A percentile compares a stretch with the other conserved stretches of the same genome.
These are phyloP conservation scores for Umbelopsis sp. DNA, from an alignment of 371 early-diverging fungal species.

Conservation along the genomic window DNA sequence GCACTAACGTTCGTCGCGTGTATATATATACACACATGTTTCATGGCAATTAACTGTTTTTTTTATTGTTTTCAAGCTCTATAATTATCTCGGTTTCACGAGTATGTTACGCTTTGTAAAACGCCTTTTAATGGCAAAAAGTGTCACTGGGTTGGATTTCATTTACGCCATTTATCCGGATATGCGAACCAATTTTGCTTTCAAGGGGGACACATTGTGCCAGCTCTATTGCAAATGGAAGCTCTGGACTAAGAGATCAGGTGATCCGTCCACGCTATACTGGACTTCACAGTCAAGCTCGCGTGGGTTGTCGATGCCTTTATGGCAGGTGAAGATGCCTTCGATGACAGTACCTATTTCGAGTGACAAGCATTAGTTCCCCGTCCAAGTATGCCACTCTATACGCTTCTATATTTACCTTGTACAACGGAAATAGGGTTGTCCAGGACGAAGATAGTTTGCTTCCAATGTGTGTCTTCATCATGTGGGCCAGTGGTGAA, in stretches of 20 bases:
- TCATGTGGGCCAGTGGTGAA: conserved; percentile 79
- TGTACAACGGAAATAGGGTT: conserved; percentile 45
- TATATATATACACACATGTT: too few species aligned
- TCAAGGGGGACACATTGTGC: background rate
- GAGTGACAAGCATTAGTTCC: background rate
- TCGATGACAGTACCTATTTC: conserved; percentile 35
- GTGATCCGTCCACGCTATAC: conserved; percentile 40
- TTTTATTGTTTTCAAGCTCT: too few species aligned
- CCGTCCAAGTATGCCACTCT: background rate
- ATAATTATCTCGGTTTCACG: too few species aligned
- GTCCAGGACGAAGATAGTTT: conserved; percentile 63
- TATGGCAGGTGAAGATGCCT: conserved; percentile 63
- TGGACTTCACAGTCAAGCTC: conserved; percentile 66
- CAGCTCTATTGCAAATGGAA: conserved; percentile 27
- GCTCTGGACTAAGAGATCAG: conserved; percentile 32
- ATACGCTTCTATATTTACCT: conserved; percentile 27
- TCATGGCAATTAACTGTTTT: too few species aligned
- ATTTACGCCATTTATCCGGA: background rate
- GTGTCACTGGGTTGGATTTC: background rate
- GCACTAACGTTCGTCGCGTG: too few species aligned
- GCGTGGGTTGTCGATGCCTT: conserved; percentile 56
- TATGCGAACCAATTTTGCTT: background rate
- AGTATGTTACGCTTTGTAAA: background rate
- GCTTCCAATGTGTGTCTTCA: conserved; percentile 75
- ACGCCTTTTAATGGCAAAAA: background rate